These are phyloP conservation scores for Atkinsonella texensis DNA, from an alignment of 2,329 filamentous ascomycete species.

Conservation along the genomic window DNA sequence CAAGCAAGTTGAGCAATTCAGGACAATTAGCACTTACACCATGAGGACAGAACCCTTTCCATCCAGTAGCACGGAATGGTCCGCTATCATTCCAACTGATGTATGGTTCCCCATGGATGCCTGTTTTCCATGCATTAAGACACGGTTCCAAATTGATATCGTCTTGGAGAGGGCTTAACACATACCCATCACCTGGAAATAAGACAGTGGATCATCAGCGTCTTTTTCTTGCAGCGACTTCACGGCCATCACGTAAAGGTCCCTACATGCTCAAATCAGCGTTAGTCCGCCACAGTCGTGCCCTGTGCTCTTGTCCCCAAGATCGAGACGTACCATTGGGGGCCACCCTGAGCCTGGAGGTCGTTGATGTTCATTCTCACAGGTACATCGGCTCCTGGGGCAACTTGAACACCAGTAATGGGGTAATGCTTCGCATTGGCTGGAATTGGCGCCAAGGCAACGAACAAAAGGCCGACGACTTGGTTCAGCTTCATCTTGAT, in stretches of 20 bases:
- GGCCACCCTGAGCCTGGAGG: slow-evolving; percentile 27
- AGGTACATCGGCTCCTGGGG: slow-evolving; percentile 29
- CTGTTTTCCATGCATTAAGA: slow-evolving; percentile 11
- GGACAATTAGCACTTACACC: slow-evolving; percentile 22
- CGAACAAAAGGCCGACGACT: slow-evolving; percentile 14
- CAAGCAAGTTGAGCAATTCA: not conserved
- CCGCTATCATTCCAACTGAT: slow-evolving; percentile 31
- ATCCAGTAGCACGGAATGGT: slow-evolving; percentile 14
- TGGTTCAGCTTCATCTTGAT: slow-evolving; percentile 11
- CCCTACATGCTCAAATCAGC: slow-evolving; percentile 19
- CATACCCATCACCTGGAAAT: slow-evolving; percentile 37
- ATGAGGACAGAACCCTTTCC: slow-evolving; percentile 35
- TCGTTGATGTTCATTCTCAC: slow-evolving; percentile 35
- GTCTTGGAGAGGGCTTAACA: not conserved
- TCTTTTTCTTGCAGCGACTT: slow-evolving; percentile 28
- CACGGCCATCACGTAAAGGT: slow-evolving; percentile 37
- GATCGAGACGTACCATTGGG: slow-evolving; percentile 27
- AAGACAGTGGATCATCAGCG: slow-evolving; percentile 32
- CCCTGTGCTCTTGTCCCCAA: not conserved
- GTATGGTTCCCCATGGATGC: slow-evolving; percentile 31
- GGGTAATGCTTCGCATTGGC: slow-evolving; percentile 16
- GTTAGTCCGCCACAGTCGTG: not conserved
- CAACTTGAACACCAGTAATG: slow-evolving; percentile 27
- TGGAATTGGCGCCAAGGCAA: slow-evolving; percentile 13
- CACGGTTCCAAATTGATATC: not conserved